Evolutionary conservation across 2,329 filamentous ascomycete species (phyloP).

Genomic region (Gyromitra esculenta): DNA sequence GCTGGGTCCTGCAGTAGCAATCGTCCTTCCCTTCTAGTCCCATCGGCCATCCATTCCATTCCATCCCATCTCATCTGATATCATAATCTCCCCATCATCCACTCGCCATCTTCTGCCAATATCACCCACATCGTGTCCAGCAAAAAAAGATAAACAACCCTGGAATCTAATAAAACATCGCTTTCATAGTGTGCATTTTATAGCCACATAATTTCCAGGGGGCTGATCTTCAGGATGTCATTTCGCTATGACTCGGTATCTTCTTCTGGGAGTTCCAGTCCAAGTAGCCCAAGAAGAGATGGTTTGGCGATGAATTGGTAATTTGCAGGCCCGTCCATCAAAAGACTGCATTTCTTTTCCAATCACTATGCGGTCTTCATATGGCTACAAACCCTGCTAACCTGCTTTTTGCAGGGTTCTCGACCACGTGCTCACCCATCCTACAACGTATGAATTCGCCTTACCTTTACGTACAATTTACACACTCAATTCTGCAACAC

Average conservation of each 20-base stretch:
- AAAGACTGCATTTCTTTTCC: conserved; percentile 6
- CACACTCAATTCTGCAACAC: conserved; percentile 70
- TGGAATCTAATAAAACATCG: conserved; percentile 28
- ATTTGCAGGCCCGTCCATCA: conserved; percentile 15
- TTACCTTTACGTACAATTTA: conserved; percentile 74
- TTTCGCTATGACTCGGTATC: conserved; percentile 39
- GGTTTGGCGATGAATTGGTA: conserved; percentile 55
- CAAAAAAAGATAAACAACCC: conserved; percentile 10
- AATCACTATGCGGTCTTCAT: conserved; percentile 1
- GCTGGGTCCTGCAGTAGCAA: conserved; percentile 40
- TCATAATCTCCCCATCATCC: conserved; percentile 5
- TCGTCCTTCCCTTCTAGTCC: conserved; percentile 5
- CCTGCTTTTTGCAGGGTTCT: conserved; percentile 63
- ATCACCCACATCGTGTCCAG: conserved; percentile 8
- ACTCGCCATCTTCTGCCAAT: conserved; percentile 21
- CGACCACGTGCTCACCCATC: conserved; percentile 70
- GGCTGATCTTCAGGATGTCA: conserved; percentile 32
- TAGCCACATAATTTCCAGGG: conserved; percentile 32
- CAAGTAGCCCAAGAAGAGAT: conserved; percentile 46
- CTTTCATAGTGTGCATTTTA: conserved; percentile 16
- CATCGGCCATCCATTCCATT: conserved; percentile 36
- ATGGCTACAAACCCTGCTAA: conserved; percentile 33
- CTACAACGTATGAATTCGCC: conserved; percentile 70
- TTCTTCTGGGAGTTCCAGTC: conserved; percentile 28
- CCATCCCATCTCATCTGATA: conserved; percentile 32